Evolutionary conservation across 228 moss, liverwort and hornwort species (phyloP), one percentile per base, ranked within the genome.

Genomic region (Sphagnum magellanicum): DNA sequence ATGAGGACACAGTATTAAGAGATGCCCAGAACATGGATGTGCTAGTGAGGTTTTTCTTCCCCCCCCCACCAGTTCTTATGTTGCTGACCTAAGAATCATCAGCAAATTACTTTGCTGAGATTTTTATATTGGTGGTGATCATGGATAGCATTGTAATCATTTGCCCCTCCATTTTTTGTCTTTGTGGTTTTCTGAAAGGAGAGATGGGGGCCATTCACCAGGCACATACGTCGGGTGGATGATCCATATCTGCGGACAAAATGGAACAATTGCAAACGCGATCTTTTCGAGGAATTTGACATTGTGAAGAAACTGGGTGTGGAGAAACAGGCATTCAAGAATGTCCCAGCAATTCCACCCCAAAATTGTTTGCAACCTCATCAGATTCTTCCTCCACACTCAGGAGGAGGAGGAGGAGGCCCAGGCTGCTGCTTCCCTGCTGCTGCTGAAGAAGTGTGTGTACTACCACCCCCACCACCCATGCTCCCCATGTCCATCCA

Each of bases 311-410:
- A 79, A 15, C 74, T 88, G 51, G 78, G 84, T 76, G 79, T 81
- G 49, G 88, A 88, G 64, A 76, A 79, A 50, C 88, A 81, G 77
- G 81, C 81, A 66, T 84, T 88, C 73, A 88, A 80, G 73, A 81
- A 81, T 71, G 81, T 79, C 65, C 83, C 87, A 70, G 81, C 81
- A 68, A 32, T 32, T 32, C 32, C 32, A 32, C 32, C 32, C 32
- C 32, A 32, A 32, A 32, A 32, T 32, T 32, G 32, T 32, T 73
- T 79, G 74, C 76, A 69, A 70, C 79, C 81, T 70, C 80, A 75
- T 72, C 70, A 74, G 64, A 69, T 68, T 59, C 80, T 82, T 46
- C 83, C 83, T 8, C 73, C 73, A 63, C 32, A 79, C 71, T 10
- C 68, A 66, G 32, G 32, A 32, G 32, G 32, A 32, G 32, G 32